phyloP scores from a whole-genome alignment of 441 rosid species.

The Pelargonium citronellum region DNA sequence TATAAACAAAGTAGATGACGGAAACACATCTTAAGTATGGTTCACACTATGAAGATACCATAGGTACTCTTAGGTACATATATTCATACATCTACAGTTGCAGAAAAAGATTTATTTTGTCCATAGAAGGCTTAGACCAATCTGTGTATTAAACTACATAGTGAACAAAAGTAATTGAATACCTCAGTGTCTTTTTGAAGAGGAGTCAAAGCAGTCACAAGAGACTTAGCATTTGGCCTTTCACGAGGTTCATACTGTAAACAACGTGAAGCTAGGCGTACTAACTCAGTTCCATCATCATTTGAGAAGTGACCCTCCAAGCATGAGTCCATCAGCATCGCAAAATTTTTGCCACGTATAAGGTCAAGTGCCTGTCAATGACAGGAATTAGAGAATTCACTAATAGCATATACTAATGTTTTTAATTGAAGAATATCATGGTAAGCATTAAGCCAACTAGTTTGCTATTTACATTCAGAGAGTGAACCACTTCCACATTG shows the following conservation, averaged over 20 bases:
- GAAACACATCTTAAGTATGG: no score
- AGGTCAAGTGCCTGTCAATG: constrained; percentile 81
- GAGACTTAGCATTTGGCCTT: constrained; percentile 88
- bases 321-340: constrained; percentile 87
- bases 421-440: background rate
- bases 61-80: background rate
- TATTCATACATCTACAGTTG: background rate
- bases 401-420: background rate
- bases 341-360: constrained; percentile 76
- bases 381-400: constrained; percentile 16
- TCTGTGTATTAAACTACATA: background rate
- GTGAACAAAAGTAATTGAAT: constrained; percentile 11
- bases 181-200: constrained; percentile 91
- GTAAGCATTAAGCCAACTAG: background rate
- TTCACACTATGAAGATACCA: background rate
- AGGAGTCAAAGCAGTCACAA: constrained; percentile 64
- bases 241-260: constrained; percentile 92
- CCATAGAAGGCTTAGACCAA: background rate
- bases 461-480: no score
- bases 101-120: background rate
- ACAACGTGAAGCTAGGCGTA: constrained; percentile 87
- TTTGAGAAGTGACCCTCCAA: constrained; percentile 87
- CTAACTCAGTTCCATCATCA: constrained; percentile 89
- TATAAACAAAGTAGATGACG: no score
- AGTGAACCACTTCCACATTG: background rate